phyloP scores from a whole-genome alignment of 2,329 filamentous ascomycete genomes.

The Penicillium sp. region DNA sequence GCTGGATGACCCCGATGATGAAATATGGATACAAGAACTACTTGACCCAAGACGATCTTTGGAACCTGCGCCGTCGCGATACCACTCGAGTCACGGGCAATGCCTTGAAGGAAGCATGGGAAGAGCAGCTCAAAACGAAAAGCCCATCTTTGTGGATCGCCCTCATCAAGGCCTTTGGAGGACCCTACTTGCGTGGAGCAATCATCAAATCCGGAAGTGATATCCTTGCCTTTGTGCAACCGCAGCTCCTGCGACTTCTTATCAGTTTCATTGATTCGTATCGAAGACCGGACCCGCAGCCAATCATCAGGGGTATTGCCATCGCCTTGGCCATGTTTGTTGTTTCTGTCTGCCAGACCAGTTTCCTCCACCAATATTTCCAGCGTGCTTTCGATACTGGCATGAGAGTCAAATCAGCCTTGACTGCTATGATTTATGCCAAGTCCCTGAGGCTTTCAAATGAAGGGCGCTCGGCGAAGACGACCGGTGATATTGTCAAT shows the following conservation, averaged over 20 bases:
- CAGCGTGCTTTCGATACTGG: slow-evolving; percentile 91
- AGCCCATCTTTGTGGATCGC: slow-evolving; percentile 85
- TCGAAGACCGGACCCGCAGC: slow-evolving; percentile 61
- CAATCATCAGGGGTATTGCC: slow-evolving; percentile 76
- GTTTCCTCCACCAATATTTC: slow-evolving; percentile 95
- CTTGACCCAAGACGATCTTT: slow-evolving; percentile 91
- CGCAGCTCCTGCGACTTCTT: slow-evolving; percentile 79
- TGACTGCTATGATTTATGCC: slow-evolving; percentile 87
- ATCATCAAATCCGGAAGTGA: slow-evolving; percentile 91
- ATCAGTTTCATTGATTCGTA: slow-evolving; percentile 86
- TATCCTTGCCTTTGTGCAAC: slow-evolving; percentile 80
- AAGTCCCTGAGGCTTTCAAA: slow-evolving; percentile 90
- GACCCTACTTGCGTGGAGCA: slow-evolving; percentile 76
- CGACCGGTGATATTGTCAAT: slow-evolving; percentile 97
- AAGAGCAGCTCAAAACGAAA: slow-evolving; percentile 67
- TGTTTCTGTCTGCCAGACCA: slow-evolving; percentile 81
- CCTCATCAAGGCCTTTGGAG: slow-evolving; percentile 78
- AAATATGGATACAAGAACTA: slow-evolving; percentile 87
- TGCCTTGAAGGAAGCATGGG: slow-evolving; percentile 73
- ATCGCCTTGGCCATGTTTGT: slow-evolving; percentile 92
- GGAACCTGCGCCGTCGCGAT: slow-evolving; percentile 81
- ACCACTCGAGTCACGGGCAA: slow-evolving; percentile 71
- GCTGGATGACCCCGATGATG: slow-evolving; percentile 99
- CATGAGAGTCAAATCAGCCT: slow-evolving; percentile 90
- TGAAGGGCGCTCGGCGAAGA: slow-evolving; percentile 83